Evolutionary conservation across 169 alveolate genomes (phyloP).

Genomic region (Neospora caninum): DNA sequence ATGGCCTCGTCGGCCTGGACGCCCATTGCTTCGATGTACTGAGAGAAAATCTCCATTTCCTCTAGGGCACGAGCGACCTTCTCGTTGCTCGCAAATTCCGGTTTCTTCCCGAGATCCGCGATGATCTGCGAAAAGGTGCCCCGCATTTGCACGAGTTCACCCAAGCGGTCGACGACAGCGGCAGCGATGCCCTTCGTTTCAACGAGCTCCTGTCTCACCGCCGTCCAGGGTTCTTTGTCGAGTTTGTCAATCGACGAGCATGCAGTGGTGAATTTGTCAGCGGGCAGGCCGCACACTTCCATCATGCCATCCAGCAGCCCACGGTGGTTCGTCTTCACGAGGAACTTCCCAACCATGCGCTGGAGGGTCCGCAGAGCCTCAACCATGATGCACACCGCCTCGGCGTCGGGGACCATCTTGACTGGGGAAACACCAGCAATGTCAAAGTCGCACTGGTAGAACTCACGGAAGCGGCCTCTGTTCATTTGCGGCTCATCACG

Average conservation of each 20-base stretch:
- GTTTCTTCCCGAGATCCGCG: slow-evolving; percentile 45
- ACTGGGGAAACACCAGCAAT: slow-evolving; percentile 86
- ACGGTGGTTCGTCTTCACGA: slow-evolving; percentile 91
- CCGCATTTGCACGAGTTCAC: neutral
- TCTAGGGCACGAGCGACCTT: slow-evolving; percentile 74
- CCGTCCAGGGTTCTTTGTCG: slow-evolving; percentile 95
- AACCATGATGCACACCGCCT: slow-evolving; percentile 89
- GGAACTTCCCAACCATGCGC: slow-evolving; percentile 85
- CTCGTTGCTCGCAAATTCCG: slow-evolving; percentile 39
- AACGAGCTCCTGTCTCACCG: slow-evolving; percentile 90
- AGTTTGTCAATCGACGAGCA: slow-evolving; percentile 96
- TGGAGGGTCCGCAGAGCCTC: slow-evolving; percentile 84
- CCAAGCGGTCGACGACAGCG: slow-evolving; percentile 35
- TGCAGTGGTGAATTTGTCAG: slow-evolving; percentile 86
- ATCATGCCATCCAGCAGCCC: slow-evolving; percentile 91
- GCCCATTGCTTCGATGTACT: slow-evolving; percentile 67
- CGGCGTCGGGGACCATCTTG: slow-evolving; percentile 94
- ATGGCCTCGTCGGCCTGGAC: slow-evolving; percentile 50
- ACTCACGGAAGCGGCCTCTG: slow-evolving; percentile 97
- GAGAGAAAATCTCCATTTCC: slow-evolving; percentile 79
- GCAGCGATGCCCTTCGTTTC: slow-evolving; percentile 89
- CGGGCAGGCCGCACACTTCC: slow-evolving; percentile 89
- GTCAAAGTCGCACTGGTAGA: slow-evolving; percentile 97
- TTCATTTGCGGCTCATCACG: slow-evolving; percentile 97
- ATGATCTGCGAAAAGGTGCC: neutral